phyloP scores from a whole-genome alignment of 768 basidiomycete genomes.

The Boletus rubropictus region DNA sequence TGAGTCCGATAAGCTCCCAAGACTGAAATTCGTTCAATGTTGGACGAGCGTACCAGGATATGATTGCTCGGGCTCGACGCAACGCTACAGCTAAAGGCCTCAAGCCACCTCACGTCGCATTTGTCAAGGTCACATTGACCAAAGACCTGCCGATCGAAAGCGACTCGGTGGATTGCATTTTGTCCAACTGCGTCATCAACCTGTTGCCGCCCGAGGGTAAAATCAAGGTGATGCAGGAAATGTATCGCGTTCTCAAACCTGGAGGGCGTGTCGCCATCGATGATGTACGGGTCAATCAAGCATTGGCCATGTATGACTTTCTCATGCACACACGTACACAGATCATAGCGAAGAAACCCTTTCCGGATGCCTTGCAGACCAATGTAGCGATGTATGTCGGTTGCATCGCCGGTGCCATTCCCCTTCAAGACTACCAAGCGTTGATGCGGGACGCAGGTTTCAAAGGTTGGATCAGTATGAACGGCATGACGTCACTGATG shows the following conservation, averaged over 20 bases:
- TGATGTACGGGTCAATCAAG: conserved; percentile 36
- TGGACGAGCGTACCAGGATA: conserved; percentile 35
- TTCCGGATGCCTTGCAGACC: conserved; percentile 39
- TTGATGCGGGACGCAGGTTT: conserved; percentile 40
- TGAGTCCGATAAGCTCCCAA: conserved; percentile 17
- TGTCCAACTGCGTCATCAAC: conserved; percentile 57
- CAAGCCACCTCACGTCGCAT: conserved; percentile 45
- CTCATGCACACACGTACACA: conserved; percentile 10
- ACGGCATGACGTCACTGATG: neutral
- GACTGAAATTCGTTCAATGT: neutral
- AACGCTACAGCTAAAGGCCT: conserved; percentile 39
- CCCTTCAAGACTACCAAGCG: conserved; percentile 33
- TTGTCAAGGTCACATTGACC: conserved; percentile 39
- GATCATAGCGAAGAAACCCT: conserved; percentile 43
- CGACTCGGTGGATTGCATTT: conserved; percentile 46
- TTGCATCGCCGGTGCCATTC: conserved; percentile 45
- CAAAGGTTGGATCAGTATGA: conserved; percentile 25
- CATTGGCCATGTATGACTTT: neutral
- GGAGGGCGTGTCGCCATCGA: conserved; percentile 50
- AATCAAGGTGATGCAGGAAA: conserved; percentile 39
- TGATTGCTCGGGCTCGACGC: conserved; percentile 43
- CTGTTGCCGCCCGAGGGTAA: conserved; percentile 41
- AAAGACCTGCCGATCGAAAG: conserved; percentile 44
- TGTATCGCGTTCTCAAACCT: conserved; percentile 46
- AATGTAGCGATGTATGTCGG: conserved; percentile 39